Evolutionary conservation across 2,329 filamentous ascomycete species (phyloP).

Genomic region (Ophiostoma novo-ulmi): DNA sequence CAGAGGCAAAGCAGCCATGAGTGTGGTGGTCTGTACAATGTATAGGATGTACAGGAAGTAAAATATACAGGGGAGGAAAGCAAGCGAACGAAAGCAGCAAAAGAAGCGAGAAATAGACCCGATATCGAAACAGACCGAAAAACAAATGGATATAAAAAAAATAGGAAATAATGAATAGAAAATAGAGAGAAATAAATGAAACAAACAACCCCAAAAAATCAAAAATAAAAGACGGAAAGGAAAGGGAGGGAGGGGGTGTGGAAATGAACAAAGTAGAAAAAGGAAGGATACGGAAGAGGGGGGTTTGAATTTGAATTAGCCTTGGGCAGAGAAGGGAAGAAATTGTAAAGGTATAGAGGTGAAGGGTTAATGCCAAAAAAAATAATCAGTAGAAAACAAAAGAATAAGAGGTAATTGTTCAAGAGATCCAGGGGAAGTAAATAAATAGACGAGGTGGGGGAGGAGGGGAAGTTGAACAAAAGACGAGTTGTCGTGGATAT

Average conservation of each 20-base stretch:
- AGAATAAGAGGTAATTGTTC: background rate
- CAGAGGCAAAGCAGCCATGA: background rate
- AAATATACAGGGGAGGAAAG: background rate
- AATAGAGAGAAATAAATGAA: background rate
- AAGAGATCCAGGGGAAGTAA: background rate
- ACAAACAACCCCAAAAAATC: background rate
- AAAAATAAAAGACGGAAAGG: background rate
- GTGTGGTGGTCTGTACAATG: background rate
- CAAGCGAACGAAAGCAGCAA: background rate
- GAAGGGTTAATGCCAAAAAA: background rate
- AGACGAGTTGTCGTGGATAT: background rate
- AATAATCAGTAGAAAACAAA: background rate
- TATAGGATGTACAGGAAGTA: background rate
- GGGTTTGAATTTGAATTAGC: background rate
- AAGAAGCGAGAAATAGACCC: background rate
- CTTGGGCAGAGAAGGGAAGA: background rate
- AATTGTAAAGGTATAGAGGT: background rate
- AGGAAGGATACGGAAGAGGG: background rate
- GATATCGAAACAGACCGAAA: background rate
- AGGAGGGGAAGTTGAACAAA: background rate
- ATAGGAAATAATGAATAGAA: background rate
- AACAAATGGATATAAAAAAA: background rate
- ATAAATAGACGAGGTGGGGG: background rate
- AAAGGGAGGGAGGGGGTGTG: conserved; percentile 3
- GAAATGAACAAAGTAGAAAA: conserved; percentile 12